Base-by-base conservation (phyloP, 148 eudicot species). In the Selenicereus undatus region DNA sequence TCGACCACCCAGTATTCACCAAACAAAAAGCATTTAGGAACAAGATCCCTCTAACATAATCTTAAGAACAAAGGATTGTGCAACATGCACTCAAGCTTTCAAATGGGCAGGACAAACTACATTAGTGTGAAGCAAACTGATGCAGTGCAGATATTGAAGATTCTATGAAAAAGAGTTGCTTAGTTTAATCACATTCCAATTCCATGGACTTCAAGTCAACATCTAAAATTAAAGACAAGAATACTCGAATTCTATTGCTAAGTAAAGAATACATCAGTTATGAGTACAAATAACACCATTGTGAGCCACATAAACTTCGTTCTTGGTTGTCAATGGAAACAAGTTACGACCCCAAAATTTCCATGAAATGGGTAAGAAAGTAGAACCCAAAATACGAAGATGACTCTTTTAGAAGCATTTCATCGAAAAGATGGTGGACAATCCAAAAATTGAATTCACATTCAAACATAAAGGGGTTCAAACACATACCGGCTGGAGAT, bases 401-500 rank as follows among this genome's bases (percentile, higher is more conserved):
- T 8, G 13, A 14, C 32, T 35, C 3, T 50, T 26, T 74, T 43
- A 75, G 65, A 48, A 39, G 35, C 74, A 76, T 50, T 75, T 50
- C 50, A 35, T 36, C 24, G 32, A 81, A 75, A 21, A 81, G 64
- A 35, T 64, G 52, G 73, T n/a, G 52, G 8, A 12, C 78, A 74
- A 32, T 42, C 20, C 22, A 18, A 52, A 26, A 30, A 80, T 13
- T 0, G 35, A 80, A 72, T 11, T 11, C 42, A 4, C 12, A 65
- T 62, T 54, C 42, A 9, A 29, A 70, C 0, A 50, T 30, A 4
- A 24, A 66, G 36, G 58, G n/a, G 7, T 39, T 48, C 1, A 76
- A 68, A 78, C 27, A 50, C n/a, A 14, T 83, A 83, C 85, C 75
- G 68, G 26, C 20, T 65, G 79, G 75, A 10, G 85, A 62, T 42